phyloP scores from a whole-genome alignment of 441 rosid genomes.

The Adansonia gregorii region DNA sequence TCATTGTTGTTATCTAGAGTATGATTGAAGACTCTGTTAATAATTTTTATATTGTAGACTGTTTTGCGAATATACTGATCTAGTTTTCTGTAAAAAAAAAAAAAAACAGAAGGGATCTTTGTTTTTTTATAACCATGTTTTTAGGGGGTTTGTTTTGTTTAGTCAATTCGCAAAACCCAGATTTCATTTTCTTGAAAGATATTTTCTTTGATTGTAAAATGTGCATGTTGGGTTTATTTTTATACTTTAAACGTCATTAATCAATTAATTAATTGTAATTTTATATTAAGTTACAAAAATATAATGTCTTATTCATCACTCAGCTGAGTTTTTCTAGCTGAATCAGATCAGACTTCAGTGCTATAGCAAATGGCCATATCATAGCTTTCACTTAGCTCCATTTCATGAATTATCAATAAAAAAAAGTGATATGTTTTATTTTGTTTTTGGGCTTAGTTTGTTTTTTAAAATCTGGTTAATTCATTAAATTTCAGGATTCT shows the following conservation, averaged over 20 bases:
- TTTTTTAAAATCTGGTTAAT: conserved; percentile 18
- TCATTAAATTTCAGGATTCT: conserved; percentile 49
- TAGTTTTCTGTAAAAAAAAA: conserved; percentile 28
- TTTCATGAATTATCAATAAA: background rate
- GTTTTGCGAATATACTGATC: conserved; percentile 35
- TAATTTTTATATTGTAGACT: conserved; percentile 3
- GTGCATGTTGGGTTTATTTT: conserved; percentile 7
- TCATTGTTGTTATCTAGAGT: conserved; percentile 17
- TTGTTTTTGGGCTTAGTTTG: background rate
- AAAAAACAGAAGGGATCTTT: background rate
- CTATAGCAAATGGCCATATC: background rate
- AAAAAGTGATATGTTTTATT: background rate
- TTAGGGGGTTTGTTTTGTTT: background rate
- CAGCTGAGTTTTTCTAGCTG: background rate
- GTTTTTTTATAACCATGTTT: background rate
- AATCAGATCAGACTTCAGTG: background rate
- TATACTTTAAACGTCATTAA: conserved; percentile 28
- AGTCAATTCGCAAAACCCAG: conserved; percentile 24
- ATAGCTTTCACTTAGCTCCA: background rate
- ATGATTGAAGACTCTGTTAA: conserved; percentile 20
- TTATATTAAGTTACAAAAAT: background rate
- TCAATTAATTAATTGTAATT: background rate
- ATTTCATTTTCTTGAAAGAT: conserved; percentile 30
- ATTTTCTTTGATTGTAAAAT: conserved; percentile 24
- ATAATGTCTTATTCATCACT: background rate